Evolutionary conservation across 2,329 filamentous ascomycete genomes (phyloP).

Genomic region (Raffaelea albimanens): DNA sequence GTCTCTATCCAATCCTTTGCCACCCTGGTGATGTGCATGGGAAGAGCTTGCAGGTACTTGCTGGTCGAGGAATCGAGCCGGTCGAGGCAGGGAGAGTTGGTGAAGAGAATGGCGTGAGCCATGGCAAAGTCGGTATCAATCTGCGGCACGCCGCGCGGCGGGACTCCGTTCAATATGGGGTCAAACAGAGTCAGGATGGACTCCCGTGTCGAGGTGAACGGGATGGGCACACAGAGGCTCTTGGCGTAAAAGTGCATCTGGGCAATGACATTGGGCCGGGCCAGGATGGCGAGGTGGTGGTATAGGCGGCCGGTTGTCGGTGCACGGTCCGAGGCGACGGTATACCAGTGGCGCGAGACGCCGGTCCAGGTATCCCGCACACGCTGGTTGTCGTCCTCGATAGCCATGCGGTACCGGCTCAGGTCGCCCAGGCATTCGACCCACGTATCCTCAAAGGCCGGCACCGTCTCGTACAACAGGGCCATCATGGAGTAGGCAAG

Average conservation of each 20-base stretch:
- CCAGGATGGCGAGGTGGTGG: constrained; percentile 77
- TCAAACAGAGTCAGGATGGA: constrained; percentile 63
- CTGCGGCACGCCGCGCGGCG: constrained; percentile 19
- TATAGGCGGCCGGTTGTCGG: constrained; percentile 72
- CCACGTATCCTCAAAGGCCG: constrained; percentile 79
- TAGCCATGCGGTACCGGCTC: constrained; percentile 79
- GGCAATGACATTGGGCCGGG: constrained; percentile 57
- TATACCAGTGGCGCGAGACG: constrained; percentile 77
- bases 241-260: constrained; percentile 68
- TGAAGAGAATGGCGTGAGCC: constrained; percentile 56
- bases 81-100: too few relatives aligned
- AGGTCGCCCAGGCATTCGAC: constrained; percentile 87
- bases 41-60: constrained; percentile 44
- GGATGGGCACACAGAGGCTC: constrained; percentile 56
- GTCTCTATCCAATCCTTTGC: constrained; percentile 42
- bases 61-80: constrained; percentile 33
- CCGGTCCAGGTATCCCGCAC: constrained; percentile 75
- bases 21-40: constrained; percentile 44
- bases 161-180: constrained; percentile 31
- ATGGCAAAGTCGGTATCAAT: constrained; percentile 55
- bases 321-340: constrained; percentile 65
- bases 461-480: constrained; percentile 74
- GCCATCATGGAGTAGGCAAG: constrained; percentile 86
- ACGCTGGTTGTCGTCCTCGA: constrained; percentile 69
- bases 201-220: constrained; percentile 59